Evolutionary conservation across 2,329 filamentous ascomycete genomes (phyloP).

Genomic region (Rutstroemia sp.): DNA sequence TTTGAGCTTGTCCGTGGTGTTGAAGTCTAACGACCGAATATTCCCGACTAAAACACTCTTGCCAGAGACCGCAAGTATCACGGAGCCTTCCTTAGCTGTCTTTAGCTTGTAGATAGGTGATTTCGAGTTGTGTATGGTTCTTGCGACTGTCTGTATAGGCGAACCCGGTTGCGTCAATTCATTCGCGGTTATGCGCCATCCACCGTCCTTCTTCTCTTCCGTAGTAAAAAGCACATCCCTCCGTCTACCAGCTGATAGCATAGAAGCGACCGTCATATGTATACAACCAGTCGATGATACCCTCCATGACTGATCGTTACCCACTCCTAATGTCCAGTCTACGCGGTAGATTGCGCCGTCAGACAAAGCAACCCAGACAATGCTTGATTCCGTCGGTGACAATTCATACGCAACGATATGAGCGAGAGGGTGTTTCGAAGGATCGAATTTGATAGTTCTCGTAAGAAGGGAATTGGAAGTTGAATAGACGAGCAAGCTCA

Average conservation of each 20-base stretch:
- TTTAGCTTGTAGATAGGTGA: constrained; percentile 40
- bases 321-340: constrained; percentile 47
- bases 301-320: constrained; percentile 36
- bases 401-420: constrained; percentile 34
- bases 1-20: constrained; percentile 36
- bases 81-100: constrained; percentile 45
- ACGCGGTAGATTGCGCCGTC: constrained; percentile 50
- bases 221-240: constrained; percentile 31
- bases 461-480: constrained; percentile 73
- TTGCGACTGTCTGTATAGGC: constrained; percentile 23
- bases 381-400: constrained; percentile 37
- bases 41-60: constrained; percentile 55
- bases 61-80: constrained; percentile 48
- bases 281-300: constrained; percentile 29
- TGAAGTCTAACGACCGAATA: constrained; percentile 28
- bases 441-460: constrained; percentile 52
- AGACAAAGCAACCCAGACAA: constrained; percentile 54
- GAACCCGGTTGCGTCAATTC: constrained; percentile 29
- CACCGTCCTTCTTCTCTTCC: constrained; percentile 25
- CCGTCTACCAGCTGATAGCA: constrained; percentile 27
- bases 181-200: constrained; percentile 30
- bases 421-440: constrained; percentile 12
- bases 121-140: constrained; percentile 35
- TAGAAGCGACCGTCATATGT: constrained; percentile 31
- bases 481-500: constrained; percentile 73